Evolutionary conservation across 2,329 filamentous ascomycete species (phyloP).

Genomic region (Aspergillus nomiae): DNA sequence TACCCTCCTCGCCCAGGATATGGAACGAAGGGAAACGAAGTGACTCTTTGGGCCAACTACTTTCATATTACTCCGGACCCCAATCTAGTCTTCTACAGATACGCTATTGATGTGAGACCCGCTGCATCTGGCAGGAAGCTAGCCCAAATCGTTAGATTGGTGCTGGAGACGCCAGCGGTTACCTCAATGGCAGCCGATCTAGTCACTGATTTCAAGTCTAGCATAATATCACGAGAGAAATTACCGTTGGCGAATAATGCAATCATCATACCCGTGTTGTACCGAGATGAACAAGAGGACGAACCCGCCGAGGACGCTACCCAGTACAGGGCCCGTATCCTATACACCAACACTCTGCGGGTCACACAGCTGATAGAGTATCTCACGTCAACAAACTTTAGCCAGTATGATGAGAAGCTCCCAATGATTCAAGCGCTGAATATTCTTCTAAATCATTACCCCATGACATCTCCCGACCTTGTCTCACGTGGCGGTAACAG

Average conservation of each 20-base stretch:
- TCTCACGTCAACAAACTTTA: neutral
- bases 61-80: neutral
- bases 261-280: neutral
- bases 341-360: neutral
- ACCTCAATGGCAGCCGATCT: neutral
- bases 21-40: neutral
- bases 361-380: neutral
- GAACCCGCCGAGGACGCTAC: neutral
- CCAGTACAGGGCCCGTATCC: neutral
- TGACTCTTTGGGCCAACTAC: neutral
- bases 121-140: neutral
- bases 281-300: neutral
- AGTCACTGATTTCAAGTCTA: neutral
- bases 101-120: neutral
- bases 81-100: neutral
- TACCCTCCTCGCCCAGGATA: neutral
- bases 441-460: neutral
- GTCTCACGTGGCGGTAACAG: neutral
- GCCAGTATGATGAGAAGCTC: neutral
- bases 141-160: neutral
- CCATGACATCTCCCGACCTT: neutral
- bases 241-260: neutral
- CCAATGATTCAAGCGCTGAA: neutral
- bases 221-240: neutral
- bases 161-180: neutral